Evolutionary conservation across 2,329 filamentous ascomycete genomes (phyloP).

Genomic region (Curvularia hawaiiensis): DNA sequence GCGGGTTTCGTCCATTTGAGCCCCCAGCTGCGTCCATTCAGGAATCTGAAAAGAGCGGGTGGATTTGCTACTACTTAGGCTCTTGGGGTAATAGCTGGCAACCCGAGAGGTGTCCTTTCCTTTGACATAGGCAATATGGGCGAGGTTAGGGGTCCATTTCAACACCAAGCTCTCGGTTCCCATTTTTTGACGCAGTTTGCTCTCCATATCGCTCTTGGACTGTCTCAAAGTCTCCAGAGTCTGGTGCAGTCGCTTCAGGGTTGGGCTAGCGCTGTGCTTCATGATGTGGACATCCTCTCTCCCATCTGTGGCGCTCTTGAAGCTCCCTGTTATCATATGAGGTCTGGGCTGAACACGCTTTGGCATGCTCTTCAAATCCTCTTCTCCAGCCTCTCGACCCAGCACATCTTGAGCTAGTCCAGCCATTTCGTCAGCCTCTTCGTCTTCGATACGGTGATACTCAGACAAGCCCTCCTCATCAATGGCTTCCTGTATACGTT

Average conservation of each 20-base stretch:
- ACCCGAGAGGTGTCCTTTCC: slow-evolving; percentile 67
- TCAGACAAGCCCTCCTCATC: slow-evolving; percentile 90
- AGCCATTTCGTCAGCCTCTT: slow-evolving; percentile 71
- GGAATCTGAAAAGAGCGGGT: slow-evolving; percentile 84
- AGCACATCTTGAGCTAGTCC: slow-evolving; percentile 75
- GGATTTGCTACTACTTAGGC: slow-evolving; percentile 78
- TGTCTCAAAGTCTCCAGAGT: slow-evolving; percentile 64
- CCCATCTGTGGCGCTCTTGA: slow-evolving; percentile 44
- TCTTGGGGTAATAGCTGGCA: slow-evolving; percentile 51
- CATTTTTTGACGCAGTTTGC: slow-evolving; percentile 66
- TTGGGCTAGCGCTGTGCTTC: slow-evolving; percentile 67
- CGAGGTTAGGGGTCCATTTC: slow-evolving; percentile 84
- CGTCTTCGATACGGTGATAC: slow-evolving; percentile 77
- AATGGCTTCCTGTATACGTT: slow-evolving; percentile 75
- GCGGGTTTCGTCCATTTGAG: slow-evolving; percentile 76
- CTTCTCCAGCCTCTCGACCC: slow-evolving; percentile 64
- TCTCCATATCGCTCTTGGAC: slow-evolving; percentile 66
- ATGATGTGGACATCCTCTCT: slow-evolving; percentile 66
- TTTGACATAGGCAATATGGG: slow-evolving; percentile 89
- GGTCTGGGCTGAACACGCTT: slow-evolving; percentile 45
- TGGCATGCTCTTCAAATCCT: slow-evolving; percentile 54
- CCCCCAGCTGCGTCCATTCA: slow-evolving; percentile 83
- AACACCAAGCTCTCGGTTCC: slow-evolving; percentile 64
- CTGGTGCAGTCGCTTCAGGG: slow-evolving; percentile 69
- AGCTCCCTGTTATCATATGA: slow-evolving; percentile 37